Percentiles rank a stretch among this genome's conserved stretches.
phyloP scores from a whole-genome alignment of 306 rosid genomes.

The Elaeagnus macrophylla region DNA sequence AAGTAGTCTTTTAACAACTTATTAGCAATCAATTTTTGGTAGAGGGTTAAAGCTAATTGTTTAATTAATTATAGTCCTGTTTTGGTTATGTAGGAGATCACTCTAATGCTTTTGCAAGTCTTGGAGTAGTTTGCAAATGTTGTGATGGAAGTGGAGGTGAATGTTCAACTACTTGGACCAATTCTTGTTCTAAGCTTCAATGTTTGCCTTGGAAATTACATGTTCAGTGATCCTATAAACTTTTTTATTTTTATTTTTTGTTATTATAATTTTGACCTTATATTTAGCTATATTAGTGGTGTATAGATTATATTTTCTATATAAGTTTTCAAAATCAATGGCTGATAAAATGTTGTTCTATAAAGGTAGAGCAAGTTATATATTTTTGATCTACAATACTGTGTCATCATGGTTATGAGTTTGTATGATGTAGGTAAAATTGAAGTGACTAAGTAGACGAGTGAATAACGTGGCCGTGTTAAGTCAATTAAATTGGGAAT shows the following conservation, averaged over 20 bases:
- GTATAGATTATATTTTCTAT: too few relatives aligned
- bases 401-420: too few relatives aligned
- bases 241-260: background rate
- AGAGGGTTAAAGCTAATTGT: background rate
- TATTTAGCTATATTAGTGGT: too few relatives aligned
- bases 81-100: conserved; percentile 9
- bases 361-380: too few relatives aligned
- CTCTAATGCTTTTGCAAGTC: conserved; percentile 18
- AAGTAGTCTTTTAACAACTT: background rate
- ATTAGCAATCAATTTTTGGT: too few relatives aligned
- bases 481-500: too few relatives aligned
- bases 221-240: background rate
- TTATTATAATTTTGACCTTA: background rate
- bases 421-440: too few relatives aligned
- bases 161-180: conserved; percentile 22
- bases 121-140: conserved; percentile 38
- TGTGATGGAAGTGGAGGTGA: conserved; percentile 28
- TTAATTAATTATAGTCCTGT: background rate
- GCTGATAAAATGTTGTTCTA: too few relatives aligned
- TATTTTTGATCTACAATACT: too few relatives aligned
- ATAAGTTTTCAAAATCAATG: too few relatives aligned
- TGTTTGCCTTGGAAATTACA: conserved; percentile 37
- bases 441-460: too few relatives aligned
- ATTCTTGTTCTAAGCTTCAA: conserved; percentile 26
- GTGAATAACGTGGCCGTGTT: too few relatives aligned